phyloP scores from a whole-genome alignment of 2,329 filamentous ascomycete genomes.

The Penicillium sp. region DNA sequence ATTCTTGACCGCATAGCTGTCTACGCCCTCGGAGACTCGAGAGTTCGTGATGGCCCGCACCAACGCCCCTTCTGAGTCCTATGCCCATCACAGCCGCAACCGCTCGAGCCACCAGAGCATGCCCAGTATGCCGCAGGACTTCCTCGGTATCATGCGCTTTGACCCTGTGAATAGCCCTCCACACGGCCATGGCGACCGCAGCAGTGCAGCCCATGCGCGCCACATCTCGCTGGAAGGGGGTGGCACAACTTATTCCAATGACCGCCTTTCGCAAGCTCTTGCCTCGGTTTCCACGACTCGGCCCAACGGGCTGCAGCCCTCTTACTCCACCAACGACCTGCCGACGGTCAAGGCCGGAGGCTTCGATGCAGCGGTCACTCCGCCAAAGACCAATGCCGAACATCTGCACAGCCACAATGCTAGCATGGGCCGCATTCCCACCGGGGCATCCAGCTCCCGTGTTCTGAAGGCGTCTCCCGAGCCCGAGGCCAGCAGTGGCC shows the following conservation, averaged over 20 bases:
- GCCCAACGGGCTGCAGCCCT: constrained; percentile 59
- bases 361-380: constrained; percentile 38
- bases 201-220: constrained; percentile 25
- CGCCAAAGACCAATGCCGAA: constrained; percentile 55
- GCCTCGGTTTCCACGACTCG: constrained; percentile 32
- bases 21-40: constrained; percentile 71
- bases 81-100: constrained; percentile 61
- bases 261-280: constrained; percentile 22
- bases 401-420: constrained; percentile 68
- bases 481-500: constrained; percentile 45
- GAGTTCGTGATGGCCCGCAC: constrained; percentile 69
- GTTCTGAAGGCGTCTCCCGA: constrained; percentile 45
- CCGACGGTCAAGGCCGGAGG: constrained; percentile 72
- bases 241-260: constrained; percentile 32
- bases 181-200: constrained; percentile 27
- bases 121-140: constrained; percentile 54
- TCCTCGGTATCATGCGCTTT: constrained; percentile 38
- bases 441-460: constrained; percentile 58
- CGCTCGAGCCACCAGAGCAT: constrained; percentile 58
- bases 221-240: constrained; percentile 40
- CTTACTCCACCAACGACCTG: constrained; percentile 84
- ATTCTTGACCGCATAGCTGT: constrained; percentile 56
- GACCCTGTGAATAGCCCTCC: constrained; percentile 30
- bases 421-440: constrained; percentile 72
- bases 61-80: constrained; percentile 57